These are phyloP conservation scores for Rhodotorula sp. DNA, from an alignment of 1,284 basidiomycete genomes.

Conservation along the genomic window DNA sequence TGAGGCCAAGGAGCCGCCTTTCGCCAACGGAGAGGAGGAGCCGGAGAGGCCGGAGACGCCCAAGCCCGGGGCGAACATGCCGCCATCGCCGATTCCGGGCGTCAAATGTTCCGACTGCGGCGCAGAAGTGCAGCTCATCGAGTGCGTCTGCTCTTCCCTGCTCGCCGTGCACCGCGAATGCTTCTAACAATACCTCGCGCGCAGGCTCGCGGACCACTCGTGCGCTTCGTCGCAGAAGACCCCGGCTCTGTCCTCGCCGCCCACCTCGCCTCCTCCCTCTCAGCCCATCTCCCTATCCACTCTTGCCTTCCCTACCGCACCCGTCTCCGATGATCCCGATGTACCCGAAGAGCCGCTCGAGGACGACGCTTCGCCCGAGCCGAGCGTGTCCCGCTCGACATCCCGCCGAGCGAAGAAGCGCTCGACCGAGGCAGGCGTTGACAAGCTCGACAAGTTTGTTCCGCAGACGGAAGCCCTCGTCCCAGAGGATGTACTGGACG, in stretches of 20 bases:
- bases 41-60: background rate
- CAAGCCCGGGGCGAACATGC: background rate
- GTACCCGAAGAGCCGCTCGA: slow-evolving; percentile 6
- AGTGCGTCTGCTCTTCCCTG: slow-evolving; percentile 8
- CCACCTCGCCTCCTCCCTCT: background rate
- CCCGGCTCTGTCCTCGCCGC: slow-evolving; percentile 3
- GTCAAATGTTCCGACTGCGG: slow-evolving; percentile 45
- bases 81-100: slow-evolving; percentile 32
- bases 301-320: background rate
- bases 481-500: slow-evolving; percentile 33
- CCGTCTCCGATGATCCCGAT: background rate
- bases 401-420: background rate
- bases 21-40: background rate
- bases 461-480: slow-evolving; percentile 27
- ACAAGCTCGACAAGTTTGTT: slow-evolving; percentile 26
- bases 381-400: background rate
- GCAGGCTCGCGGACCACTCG: slow-evolving; percentile 35
- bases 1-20: slow-evolving; percentile 11
- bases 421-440: background rate
- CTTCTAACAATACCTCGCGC: background rate
- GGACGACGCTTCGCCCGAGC: background rate
- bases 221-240: slow-evolving; percentile 11
- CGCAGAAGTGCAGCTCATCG: slow-evolving; percentile 34
- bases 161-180: too few species aligned
- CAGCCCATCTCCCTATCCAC: background rate